Conservation (phyloP, 116 monocot genomes). For the Dioscorea cayenensis region DNA sequence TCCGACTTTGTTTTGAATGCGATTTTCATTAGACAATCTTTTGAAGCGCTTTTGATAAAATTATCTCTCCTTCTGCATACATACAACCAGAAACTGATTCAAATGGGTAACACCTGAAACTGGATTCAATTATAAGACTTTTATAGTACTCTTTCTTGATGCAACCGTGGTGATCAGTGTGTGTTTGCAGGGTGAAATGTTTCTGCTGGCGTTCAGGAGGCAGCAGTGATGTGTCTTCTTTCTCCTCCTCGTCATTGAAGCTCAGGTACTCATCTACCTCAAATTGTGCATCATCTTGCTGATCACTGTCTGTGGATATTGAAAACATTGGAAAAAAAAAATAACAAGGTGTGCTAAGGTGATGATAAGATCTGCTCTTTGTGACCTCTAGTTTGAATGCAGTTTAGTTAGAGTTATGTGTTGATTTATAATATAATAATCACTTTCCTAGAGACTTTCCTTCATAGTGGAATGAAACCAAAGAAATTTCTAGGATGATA, state of each 20-base stretch:
- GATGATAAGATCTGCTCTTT: too few relatives aligned
- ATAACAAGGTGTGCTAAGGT: too few relatives aligned
- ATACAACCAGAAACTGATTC: neutral
- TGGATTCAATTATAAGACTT: neutral
- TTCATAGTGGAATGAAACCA: too few relatives aligned
- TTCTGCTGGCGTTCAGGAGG: neutral
- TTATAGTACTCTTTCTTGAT: neutral
- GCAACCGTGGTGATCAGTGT: neutral
- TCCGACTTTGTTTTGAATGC: slow-evolving; percentile 29
- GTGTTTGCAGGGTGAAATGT: neutral
- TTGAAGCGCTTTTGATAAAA: neutral
- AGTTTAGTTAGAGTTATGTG: too few relatives aligned
- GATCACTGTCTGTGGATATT: neutral
- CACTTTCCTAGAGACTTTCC: too few relatives aligned
- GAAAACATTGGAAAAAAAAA: neutral
- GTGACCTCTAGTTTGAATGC: too few relatives aligned
- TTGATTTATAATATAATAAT: too few relatives aligned
- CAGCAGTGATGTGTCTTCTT: neutral
- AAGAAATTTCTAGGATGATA: too few relatives aligned
- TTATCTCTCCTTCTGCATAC: neutral
- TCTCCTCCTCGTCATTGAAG: neutral
- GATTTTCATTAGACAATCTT: neutral
- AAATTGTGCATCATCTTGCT: neutral
- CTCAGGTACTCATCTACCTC: neutral
- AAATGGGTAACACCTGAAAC: neutral